Evolutionary conservation across 2,329 filamentous ascomycete genomes (phyloP).

Genomic region (Fusarium agapanthi): DNA sequence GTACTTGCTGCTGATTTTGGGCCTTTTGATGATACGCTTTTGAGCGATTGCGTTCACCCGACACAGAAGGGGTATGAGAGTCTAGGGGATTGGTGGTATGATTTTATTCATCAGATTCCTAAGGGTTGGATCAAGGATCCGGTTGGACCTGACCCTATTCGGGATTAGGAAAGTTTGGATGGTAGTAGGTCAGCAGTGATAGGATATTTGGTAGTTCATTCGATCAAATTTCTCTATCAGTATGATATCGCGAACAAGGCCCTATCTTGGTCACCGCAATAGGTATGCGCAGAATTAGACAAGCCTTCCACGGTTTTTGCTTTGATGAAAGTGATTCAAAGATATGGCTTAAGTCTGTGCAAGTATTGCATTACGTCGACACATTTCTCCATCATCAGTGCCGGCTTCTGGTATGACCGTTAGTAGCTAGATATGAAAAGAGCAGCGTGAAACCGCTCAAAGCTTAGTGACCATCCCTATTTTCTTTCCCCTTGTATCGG

Average conservation of each 20-base stretch:
- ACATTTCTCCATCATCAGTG: neutral
- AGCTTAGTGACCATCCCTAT: neutral
- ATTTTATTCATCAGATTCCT: slow-evolving; percentile 47
- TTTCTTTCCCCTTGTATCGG: no score
- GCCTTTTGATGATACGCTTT: slow-evolving; percentile 2
- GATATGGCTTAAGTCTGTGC: neutral
- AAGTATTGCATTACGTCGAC: fast-evolving
- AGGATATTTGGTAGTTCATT: fast-evolving
- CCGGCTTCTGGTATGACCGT: neutral
- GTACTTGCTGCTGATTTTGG: slow-evolving; percentile 46
- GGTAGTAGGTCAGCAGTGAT: fast-evolving
- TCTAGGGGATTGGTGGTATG: slow-evolving; percentile 48
- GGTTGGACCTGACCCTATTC: neutral
- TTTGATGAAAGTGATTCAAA: fast-evolving
- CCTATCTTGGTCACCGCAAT: neutral
- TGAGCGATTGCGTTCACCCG: slow-evolving; percentile 48
- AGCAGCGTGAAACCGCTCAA: neutral
- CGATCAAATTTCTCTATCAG: neutral
- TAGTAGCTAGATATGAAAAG: neutral
- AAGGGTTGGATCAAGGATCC: slow-evolving; percentile 38
- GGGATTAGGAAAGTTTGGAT: fast-evolving
- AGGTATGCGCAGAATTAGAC: neutral
- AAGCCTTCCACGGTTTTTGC: fast-evolving
- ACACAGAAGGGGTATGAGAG: slow-evolving; percentile 42
- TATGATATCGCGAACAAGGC: no score